These are phyloP conservation scores for Pseudozyma tsukubaensis DNA, from an alignment of 1,284 basidiomycete genomes.

Conservation along the genomic window DNA sequence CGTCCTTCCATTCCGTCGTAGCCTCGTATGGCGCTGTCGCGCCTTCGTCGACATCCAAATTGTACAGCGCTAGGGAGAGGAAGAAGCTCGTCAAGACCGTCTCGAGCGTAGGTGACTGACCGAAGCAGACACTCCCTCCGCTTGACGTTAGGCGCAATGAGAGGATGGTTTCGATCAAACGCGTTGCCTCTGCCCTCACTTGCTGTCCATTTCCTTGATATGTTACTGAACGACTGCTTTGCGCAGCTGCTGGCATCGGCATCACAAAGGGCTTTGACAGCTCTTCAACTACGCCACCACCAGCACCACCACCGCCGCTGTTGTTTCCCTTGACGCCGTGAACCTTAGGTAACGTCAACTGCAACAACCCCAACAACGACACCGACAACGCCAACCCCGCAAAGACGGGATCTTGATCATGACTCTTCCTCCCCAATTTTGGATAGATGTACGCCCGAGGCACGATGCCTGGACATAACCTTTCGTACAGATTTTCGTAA, in stretches of 20 bases:
- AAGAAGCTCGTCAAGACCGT: constrained; percentile 43
- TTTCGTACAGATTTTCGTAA: constrained; percentile 60
- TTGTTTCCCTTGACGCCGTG: not conserved
- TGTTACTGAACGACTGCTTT: constrained; percentile 4
- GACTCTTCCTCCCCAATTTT: constrained; percentile 42
- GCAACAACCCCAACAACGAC: constrained; percentile 43
- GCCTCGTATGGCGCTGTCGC: constrained; percentile 10
- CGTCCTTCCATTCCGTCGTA: constrained; percentile 29
- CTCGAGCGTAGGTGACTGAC: constrained; percentile 38
- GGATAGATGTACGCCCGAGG: constrained; percentile 52
- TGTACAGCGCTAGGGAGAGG: constrained; percentile 44
- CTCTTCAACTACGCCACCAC: constrained; percentile 5
- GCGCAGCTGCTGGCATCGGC: constrained; percentile 5
- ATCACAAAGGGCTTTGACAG: constrained; percentile 18
- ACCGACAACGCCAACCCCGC: constrained; percentile 52
- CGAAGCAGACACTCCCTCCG: constrained; percentile 35
- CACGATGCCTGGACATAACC: constrained; percentile 51
- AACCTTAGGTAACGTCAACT: constrained; percentile 14
- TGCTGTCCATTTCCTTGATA: not conserved
- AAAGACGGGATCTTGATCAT: constrained; percentile 50
- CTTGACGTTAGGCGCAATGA: constrained; percentile 14
- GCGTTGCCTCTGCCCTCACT: constrained; percentile 6
- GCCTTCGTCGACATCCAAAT: constrained; percentile 22
- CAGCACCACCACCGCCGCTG: not conserved
- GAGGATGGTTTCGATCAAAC: constrained; percentile 25